These are phyloP conservation scores for Fusarium tuaranense DNA, from an alignment of 2,329 filamentous ascomycete species.

Conservation along the genomic window DNA sequence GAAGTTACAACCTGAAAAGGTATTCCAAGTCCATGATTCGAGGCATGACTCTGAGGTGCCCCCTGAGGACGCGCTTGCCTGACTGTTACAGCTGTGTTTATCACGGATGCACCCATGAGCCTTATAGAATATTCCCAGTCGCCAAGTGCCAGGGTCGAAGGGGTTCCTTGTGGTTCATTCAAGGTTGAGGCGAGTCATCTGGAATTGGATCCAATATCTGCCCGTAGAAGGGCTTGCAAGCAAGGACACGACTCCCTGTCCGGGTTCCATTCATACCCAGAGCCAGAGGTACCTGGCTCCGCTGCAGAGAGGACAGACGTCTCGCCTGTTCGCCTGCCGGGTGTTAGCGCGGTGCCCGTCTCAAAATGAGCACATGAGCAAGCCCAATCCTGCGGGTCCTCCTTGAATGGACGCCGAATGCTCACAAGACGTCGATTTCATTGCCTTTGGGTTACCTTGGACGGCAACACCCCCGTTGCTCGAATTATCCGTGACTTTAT, in stretches of 20 bases:
- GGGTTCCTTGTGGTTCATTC: conserved; percentile 1
- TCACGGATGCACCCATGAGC: neutral
- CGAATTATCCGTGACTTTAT: conserved; percentile 6
- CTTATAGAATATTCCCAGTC: neutral
- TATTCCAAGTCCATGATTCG: conserved; percentile 1
- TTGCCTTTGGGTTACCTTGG: conserved; percentile 17
- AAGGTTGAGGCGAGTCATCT: conserved; percentile 14
- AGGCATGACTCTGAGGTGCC: neutral
- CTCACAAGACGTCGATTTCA: conserved; percentile 38
- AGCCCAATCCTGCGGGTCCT: conserved; percentile 55
- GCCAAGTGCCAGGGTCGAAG: neutral
- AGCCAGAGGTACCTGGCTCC: conserved; percentile 10
- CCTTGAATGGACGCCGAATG: conserved; percentile 31
- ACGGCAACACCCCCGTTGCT: neutral
- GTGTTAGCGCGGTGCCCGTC: conserved; percentile 45
- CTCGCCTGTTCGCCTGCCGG: conserved; percentile 26
- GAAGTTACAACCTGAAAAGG: neutral
- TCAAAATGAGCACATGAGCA: conserved; percentile 62
- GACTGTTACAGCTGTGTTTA: neutral
- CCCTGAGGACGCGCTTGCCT: neutral
- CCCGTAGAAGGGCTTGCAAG: neutral
- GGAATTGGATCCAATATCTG: neutral
- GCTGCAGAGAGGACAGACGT: conserved; percentile 7
- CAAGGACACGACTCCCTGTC: conserved; percentile 12
- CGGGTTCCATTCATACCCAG: conserved; percentile 5